Evolutionary conservation across 2,329 filamentous ascomycete genomes (phyloP), one percentile per base, ranked within the genome.

Genomic region (Fusarium pininemorale): DNA sequence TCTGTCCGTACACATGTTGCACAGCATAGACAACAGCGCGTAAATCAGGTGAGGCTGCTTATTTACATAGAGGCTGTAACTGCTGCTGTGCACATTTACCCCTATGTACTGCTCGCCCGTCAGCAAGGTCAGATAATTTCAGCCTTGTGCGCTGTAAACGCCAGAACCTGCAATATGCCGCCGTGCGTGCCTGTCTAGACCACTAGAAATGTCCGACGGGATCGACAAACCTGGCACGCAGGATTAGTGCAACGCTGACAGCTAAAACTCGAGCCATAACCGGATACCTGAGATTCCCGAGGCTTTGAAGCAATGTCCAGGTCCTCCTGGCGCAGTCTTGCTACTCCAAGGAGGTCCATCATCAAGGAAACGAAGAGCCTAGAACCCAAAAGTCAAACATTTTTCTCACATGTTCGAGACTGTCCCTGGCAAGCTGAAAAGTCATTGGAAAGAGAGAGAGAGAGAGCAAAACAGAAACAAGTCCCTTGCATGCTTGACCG

Each of bases 201-300:
- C 47, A 68, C 44, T 57, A 41, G 57, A 74, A 74, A 73, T 74
- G 66, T 66, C 71, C 66, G 70, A 73, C 54, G 62, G 56, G 58
- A 47, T 65, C 63, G 66, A 35, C 58, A 50, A 41, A 48, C 53
- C 60, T 65, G 35, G 45, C 44, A 65, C 47, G 30, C 41, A 64
- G 47, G 59, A 39, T 60, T 59, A 56, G 75, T 74, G 75, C 42
- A 48, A 75, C 72, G 54, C 69, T 73, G 69, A 66, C 61, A 56
- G 57, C 42, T 65, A 51, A 58, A 53, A 66, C 62, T 69, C 59
- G 50, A 42, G 57, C 60, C 55, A 30, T 32, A 32, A 39, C 56
- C 60, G 56, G 63, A 44, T 42, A 26, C 20, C 50, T 39, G 30
- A 51, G 38, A 63, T 63, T 64, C 60, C 60, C 63, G 64, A 55